phyloP scores from a whole-genome alignment of 2,329 filamentous ascomycete species.

The Apiospora sp. region DNA sequence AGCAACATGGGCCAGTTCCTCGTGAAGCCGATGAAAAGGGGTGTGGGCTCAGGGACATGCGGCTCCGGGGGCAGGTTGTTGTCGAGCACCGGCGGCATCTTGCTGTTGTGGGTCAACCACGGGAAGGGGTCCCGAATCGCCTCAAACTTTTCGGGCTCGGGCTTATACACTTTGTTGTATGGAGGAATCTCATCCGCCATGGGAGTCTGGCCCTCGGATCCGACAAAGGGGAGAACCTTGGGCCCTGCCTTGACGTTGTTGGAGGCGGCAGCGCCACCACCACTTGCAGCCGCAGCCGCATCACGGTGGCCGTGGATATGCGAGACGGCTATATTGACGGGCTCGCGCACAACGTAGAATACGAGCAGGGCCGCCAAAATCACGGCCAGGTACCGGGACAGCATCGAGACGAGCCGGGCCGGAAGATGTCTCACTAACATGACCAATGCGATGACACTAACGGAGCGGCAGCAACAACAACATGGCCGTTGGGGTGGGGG shows the following conservation, averaged over 20 bases:
- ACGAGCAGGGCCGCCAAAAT: constrained; percentile 42
- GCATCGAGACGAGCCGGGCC: constrained; percentile 38
- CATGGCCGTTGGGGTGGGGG: constrained; percentile 4
- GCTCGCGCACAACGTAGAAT: constrained; percentile 42
- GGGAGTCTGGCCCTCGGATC: background rate
- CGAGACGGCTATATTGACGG: constrained; percentile 32
- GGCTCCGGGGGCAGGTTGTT: constrained; percentile 44
- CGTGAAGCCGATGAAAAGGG: constrained; percentile 60
- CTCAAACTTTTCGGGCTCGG: constrained; percentile 35
- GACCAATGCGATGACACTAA: constrained; percentile 1
- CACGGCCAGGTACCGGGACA: constrained; percentile 41
- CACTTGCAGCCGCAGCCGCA: background rate
- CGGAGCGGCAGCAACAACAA: background rate
- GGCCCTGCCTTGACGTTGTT: background rate
- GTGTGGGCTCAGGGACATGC: constrained; percentile 47
- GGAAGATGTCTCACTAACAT: constrained; percentile 27
- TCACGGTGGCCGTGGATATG: constrained; percentile 24
- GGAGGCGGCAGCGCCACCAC: background rate
- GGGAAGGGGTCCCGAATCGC: constrained; percentile 50
- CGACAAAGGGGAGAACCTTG: background rate
- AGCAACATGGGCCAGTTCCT: constrained; percentile 60
- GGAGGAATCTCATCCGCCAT: background rate
- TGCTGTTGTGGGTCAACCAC: constrained; percentile 41
- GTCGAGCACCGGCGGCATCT: constrained; percentile 39
- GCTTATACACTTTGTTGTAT: constrained; percentile 44